Evolutionary conservation across 352 stramenopile species (phyloP).

Genomic region (Halophytophthora batemanensis): DNA sequence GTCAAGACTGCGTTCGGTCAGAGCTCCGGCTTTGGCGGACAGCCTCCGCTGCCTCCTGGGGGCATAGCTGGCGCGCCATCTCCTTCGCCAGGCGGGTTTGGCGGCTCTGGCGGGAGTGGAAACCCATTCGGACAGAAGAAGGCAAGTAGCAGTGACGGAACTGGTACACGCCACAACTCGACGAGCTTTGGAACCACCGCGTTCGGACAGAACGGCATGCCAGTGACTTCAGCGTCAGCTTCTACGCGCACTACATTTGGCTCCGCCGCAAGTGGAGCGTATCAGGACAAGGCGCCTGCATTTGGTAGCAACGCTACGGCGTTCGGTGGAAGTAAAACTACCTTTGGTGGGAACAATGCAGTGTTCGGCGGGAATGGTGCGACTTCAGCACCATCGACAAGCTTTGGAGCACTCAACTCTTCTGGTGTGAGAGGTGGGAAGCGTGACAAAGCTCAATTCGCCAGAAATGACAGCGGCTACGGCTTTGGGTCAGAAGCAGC

Average conservation of each 20-base stretch:
- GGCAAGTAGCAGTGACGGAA: conserved; percentile 12
- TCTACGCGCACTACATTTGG: conserved; percentile 24
- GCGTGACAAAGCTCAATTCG: conserved; percentile 13
- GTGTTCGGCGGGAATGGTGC: conserved; percentile 8
- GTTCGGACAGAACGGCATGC: conserved; percentile 14
- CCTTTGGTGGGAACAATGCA: conserved; percentile 8
- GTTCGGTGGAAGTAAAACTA: conserved; percentile 17
- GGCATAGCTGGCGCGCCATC: conserved; percentile 14
- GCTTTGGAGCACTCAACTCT: conserved; percentile 10
- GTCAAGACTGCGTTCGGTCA: conserved; percentile 35
- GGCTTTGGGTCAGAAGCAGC: conserved; percentile 15
- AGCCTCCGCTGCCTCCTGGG: conserved; percentile 24
- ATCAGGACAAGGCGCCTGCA: conserved; percentile 12
- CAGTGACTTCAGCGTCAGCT: conserved; percentile 2
- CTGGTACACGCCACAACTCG: not conserved
- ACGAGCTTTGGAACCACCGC: conserved; percentile 15
- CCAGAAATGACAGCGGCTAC: conserved; percentile 3
- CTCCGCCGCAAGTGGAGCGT: conserved; percentile 14
- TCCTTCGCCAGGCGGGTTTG: conserved; percentile 10
- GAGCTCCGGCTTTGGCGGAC: conserved; percentile 24
- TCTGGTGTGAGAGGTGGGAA: conserved; percentile 2
- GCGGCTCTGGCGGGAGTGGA: conserved; percentile 4
- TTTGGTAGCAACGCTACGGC: conserved; percentile 7
- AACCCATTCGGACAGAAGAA: conserved; percentile 26
- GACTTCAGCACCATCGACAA: conserved; percentile 1